These are phyloP conservation scores for Candida pseudoglaebosa DNA, from an alignment of 805 yeast genomes.

Conservation along the genomic window DNA sequence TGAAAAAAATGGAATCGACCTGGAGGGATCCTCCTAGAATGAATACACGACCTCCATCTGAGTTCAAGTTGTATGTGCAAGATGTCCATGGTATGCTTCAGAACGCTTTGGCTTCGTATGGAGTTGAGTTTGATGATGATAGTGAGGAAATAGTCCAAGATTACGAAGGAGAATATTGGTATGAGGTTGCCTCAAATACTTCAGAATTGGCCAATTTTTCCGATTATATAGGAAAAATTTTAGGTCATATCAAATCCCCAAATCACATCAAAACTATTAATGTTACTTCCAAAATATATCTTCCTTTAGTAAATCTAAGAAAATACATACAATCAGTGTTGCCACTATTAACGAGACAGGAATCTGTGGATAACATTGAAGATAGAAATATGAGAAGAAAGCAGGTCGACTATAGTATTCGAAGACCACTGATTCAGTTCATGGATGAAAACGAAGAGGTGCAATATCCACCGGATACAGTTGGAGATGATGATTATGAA, in stretches of 20 bases:
- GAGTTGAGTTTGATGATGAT: constrained; percentile 30
- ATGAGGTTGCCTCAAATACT: constrained; percentile 32
- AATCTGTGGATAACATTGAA: constrained; percentile 9
- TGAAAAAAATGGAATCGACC: constrained; percentile 28
- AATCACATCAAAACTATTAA: constrained; percentile 3
- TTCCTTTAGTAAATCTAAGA: constrained; percentile 25
- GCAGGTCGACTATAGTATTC: constrained; percentile 18
- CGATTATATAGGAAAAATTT: constrained; percentile 16
- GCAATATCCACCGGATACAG: constrained; percentile 1
- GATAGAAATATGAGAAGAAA: constrained; percentile 16
- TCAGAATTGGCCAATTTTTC: constrained; percentile 26
- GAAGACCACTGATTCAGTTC: constrained; percentile 10
- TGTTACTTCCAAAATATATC: constrained; percentile 18
- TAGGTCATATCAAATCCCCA: constrained; percentile 15
- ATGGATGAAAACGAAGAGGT: constrained; percentile 11
- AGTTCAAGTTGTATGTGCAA: constrained; percentile 39
- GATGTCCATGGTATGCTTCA: constrained; percentile 33
- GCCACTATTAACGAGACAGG: constrained; percentile 27
- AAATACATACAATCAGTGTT: constrained; percentile 24
- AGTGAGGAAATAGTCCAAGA: constrained; percentile 24
- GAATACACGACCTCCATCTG: constrained; percentile 15
- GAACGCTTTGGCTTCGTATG: constrained; percentile 23
- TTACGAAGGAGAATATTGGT: constrained; percentile 20
- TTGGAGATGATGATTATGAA: constrained; percentile 17
- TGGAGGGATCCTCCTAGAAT: constrained; percentile 12